A percentile compares a stretch with the other conserved stretches of the same genome.
These are phyloP conservation scores for Neocallimastix lanati DNA, from an alignment of 192 early-diverging fungal species.

Conservation along the genomic window DNA sequence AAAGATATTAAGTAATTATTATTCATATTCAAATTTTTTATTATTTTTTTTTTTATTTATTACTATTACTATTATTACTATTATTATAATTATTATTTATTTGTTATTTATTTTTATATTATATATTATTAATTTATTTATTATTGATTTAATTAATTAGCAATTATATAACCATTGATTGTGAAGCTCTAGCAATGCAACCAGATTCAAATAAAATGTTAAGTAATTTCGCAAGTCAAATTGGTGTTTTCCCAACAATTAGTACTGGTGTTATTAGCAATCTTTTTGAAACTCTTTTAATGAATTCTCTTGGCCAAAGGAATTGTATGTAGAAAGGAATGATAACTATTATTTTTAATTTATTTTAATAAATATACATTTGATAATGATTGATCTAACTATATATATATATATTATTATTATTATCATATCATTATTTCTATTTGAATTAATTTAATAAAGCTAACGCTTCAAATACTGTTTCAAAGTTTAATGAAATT, in stretches of 20 bases:
- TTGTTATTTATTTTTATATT: no score
- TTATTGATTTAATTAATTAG: no score
- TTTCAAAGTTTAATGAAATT: neutral
- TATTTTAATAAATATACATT: no score
- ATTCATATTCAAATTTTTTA: no score
- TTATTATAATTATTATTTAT: no score
- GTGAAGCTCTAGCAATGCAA: conserved; percentile 53
- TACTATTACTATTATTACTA: no score
- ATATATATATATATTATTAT: no score
- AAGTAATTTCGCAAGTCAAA: conserved; percentile 55
- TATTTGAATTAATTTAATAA: neutral
- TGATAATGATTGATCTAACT: no score
- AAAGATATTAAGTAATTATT: conserved; percentile 32
- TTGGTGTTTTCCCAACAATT: conserved; percentile 85
- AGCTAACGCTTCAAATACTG: neutral
- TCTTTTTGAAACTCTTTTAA: conserved; percentile 63
- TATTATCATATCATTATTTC: neutral
- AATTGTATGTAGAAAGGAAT: conserved; percentile 24
- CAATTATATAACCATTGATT: conserved; percentile 59
- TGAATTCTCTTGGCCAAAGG: conserved; percentile 77
- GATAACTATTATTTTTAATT: no score
- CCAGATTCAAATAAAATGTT: conserved; percentile 56
- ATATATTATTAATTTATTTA: no score
- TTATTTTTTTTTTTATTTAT: no score
- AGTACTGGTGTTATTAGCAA: conserved; percentile 55